Conservation (phyloP, 768 basidiomycete genomes). For the Butyriboletus loyo region DNA sequence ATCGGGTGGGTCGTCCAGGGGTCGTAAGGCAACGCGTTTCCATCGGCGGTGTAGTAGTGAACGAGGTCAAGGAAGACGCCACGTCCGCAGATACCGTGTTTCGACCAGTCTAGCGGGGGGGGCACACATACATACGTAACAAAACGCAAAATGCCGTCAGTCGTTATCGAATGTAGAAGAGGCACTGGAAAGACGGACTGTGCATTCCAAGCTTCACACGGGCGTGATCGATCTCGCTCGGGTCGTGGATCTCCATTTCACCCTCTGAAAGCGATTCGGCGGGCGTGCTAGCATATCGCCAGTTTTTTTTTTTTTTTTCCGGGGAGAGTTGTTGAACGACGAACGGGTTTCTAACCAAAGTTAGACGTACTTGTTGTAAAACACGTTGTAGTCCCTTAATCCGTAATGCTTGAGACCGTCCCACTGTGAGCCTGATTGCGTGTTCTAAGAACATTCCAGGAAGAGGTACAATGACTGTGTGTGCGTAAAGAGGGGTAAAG, state of each 20-base stretch:
- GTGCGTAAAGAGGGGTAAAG: neutral
- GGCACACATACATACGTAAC: neutral
- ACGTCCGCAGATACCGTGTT: constrained; percentile 66
- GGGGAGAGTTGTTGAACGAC: neutral
- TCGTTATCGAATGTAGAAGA: neutral
- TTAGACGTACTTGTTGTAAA: constrained; percentile 56
- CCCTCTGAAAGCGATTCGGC: constrained; percentile 43
- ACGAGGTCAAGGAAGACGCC: constrained; percentile 68
- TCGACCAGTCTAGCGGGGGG: constrained; percentile 55
- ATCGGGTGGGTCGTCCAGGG: constrained; percentile 59
- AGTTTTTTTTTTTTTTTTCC: neutral
- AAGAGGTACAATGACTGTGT: neutral
- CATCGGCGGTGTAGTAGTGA: constrained; percentile 42
- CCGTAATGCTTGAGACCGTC: constrained; percentile 64
- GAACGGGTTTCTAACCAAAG: neutral
- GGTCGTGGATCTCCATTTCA: constrained; percentile 45
- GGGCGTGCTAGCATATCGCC: constrained; percentile 37
- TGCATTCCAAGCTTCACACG: constrained; percentile 61
- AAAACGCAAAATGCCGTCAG: neutral
- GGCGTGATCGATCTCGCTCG: constrained; percentile 44
- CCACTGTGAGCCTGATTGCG: constrained; percentile 71
- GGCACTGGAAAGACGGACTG: constrained; percentile 41
- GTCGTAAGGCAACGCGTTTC: constrained; percentile 51
- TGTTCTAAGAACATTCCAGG: constrained; percentile 43
- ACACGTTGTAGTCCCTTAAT: constrained; percentile 48